These are phyloP conservation scores for Ustilago curta DNA, from an alignment of 1,284 basidiomycete species.

Conservation along the genomic window DNA sequence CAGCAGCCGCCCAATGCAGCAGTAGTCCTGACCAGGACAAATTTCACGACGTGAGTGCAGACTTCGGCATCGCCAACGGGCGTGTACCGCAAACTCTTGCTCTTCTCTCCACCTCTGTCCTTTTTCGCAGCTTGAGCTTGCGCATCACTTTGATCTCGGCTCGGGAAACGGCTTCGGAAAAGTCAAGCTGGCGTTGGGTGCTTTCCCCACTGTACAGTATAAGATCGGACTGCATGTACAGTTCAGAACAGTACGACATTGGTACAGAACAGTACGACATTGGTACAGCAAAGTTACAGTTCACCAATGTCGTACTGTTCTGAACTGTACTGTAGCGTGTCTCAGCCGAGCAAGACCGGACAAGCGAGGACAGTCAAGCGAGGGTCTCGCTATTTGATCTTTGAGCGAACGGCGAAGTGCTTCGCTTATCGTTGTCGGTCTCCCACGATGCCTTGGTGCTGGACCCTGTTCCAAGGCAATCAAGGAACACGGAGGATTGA, in stretches of 20 bases:
- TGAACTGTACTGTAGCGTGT: not conserved
- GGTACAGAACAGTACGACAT: no score
- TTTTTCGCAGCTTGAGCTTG: slow-evolving; percentile 3
- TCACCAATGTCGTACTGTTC: not conserved
- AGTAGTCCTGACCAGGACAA: not conserved
- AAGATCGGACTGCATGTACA: not conserved
- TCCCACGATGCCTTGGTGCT: no score
- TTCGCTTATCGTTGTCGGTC: no score
- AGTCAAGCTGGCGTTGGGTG: not conserved
- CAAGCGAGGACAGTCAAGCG: not conserved
- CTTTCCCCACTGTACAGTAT: not conserved
- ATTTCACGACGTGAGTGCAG: not conserved
- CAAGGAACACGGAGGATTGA: no score
- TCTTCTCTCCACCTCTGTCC: not conserved
- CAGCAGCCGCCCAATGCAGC: no score
- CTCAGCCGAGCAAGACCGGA: not conserved
- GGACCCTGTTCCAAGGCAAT: no score
- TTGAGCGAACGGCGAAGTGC: no score
- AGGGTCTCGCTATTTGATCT: not conserved
- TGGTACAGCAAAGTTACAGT: no score
- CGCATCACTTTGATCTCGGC: slow-evolving; percentile 1
- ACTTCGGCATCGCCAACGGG: not conserved
- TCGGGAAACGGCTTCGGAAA: not conserved
- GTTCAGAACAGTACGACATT: no score
- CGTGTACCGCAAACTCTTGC: slow-evolving; percentile 1